Evolutionary conservation across 192 early-diverging fungal genomes (phyloP).

Genomic region (Dimargaris cristalligena): DNA sequence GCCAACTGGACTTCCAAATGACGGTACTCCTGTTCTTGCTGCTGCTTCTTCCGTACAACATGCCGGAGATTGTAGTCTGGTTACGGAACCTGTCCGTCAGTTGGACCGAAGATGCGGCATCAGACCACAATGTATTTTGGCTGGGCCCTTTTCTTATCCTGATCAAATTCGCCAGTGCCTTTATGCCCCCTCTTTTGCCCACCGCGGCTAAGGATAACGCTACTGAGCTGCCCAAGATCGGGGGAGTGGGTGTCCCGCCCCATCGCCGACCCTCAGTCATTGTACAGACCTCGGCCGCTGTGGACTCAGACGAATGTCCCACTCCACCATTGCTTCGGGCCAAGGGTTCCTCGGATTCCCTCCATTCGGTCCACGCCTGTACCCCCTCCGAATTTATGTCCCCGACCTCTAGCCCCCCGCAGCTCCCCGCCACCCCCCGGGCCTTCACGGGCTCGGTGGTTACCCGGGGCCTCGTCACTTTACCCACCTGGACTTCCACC

Average conservation of each 20-base stretch:
- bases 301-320: not conserved
- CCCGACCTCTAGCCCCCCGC: not conserved
- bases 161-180: constrained; percentile 17
- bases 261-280: not conserved
- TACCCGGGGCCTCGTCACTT: too few species aligned
- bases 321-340: too few species aligned
- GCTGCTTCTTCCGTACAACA: constrained; percentile 50
- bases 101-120: constrained; percentile 68
- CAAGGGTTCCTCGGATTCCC: too few species aligned
- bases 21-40: constrained; percentile 52
- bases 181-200: constrained; percentile 16
- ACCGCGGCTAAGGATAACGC: constrained; percentile 13
- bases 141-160: constrained; percentile 25
- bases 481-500: not conserved
- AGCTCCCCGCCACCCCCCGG: not conserved
- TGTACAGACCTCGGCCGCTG: not conserved
- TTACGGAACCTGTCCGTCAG: constrained; percentile 59
- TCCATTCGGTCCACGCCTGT: too few species aligned
- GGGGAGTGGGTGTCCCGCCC: not conserved
- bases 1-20: constrained; percentile 45
- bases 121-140: constrained; percentile 37
- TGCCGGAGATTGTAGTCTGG: constrained; percentile 65
- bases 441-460: not conserved
- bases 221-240: too few species aligned
- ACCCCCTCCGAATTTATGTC: not conserved